These are phyloP conservation scores for Coniella vitis DNA, from an alignment of 2,329 filamentous ascomycete species.

Conservation along the genomic window DNA sequence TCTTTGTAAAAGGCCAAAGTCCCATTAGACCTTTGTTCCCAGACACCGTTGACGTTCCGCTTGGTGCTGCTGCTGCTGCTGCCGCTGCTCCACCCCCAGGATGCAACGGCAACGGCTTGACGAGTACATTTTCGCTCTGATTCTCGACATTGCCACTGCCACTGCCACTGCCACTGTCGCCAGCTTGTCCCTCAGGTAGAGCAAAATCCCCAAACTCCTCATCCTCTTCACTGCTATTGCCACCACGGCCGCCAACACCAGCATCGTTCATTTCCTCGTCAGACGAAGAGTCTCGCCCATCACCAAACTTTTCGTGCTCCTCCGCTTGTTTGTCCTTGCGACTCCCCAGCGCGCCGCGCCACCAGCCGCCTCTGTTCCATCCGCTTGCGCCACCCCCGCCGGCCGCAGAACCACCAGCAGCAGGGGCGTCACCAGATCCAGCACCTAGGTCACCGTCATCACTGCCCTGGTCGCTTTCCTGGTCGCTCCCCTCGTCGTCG, in stretches of 20 bases:
- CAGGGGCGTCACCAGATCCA: conserved; percentile 19
- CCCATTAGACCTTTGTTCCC: conserved; percentile 38
- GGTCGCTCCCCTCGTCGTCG: conserved; percentile 48
- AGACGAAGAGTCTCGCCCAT: conserved; percentile 30
- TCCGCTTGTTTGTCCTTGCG: conserved; percentile 17
- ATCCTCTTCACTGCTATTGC: conserved; percentile 46
- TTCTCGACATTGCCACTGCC: conserved; percentile 19
- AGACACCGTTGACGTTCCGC: too few species aligned
- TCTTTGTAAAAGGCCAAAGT: conserved; percentile 51
- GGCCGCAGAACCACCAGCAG: conserved; percentile 22
- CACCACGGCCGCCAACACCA: conserved; percentile 34
- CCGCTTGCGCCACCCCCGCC: conserved; percentile 17
- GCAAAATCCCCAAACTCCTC: conserved; percentile 65
- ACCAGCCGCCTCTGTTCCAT: conserved; percentile 31
- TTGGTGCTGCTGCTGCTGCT: conserved; percentile 14
- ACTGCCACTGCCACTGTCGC: background rate
- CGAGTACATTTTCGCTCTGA: conserved; percentile 35
- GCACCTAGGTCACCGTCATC: conserved; percentile 31
- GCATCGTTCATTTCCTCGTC: conserved; percentile 38
- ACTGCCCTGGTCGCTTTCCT: conserved; percentile 38
- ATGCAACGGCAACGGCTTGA: conserved; percentile 50
- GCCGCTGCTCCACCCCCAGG: conserved; percentile 29
- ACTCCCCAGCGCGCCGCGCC: conserved; percentile 27
- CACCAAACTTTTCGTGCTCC: conserved; percentile 25
- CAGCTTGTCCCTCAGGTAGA: conserved; percentile 47